These are phyloP conservation scores for Oryza punctata DNA, from an alignment of 176 grass and related monocot species.

Conservation along the genomic window DNA sequence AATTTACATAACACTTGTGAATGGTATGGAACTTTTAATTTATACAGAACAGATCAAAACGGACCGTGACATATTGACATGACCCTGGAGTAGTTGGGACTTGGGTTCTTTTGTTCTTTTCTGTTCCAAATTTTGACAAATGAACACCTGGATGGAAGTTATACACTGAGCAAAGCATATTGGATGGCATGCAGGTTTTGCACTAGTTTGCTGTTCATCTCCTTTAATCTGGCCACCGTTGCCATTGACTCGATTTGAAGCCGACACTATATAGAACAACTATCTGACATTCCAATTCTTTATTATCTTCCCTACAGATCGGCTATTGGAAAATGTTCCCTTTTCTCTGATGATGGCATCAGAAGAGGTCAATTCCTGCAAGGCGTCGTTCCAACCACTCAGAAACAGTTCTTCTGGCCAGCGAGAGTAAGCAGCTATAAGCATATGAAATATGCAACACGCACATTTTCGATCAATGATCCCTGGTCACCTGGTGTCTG, in stretches of 20 bases:
- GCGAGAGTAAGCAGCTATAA: neutral
- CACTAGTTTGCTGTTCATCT: constrained; percentile 1
- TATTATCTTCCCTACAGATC: constrained; percentile 1
- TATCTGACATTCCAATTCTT: constrained; percentile 14
- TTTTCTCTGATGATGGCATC: constrained; percentile 3
- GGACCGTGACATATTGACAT: neutral
- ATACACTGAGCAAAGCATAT: neutral
- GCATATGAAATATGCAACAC: neutral
- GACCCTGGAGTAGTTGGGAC: constrained; percentile 47
- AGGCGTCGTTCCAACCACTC: constrained; percentile 24
- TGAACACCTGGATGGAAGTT: constrained; percentile 21
- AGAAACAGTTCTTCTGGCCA: constrained; percentile 18
- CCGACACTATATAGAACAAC: neutral
- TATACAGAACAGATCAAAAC: neutral
- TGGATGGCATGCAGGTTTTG: constrained; percentile 23
- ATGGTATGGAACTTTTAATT: neutral
- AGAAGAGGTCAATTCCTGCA: constrained; percentile 33
- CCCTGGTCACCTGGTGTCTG: constrained; percentile 7
- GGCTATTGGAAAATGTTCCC: neutral
- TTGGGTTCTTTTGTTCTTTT: neutral
- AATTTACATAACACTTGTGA: constrained; percentile 2
- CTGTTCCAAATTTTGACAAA: constrained; percentile 23
- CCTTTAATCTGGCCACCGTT: constrained; percentile 16
- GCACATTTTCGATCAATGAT: constrained; percentile 24
- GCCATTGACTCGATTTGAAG: neutral